Evolutionary conservation across 1,284 basidiomycete species (phyloP), one percentile per base, ranked within the genome.

Genomic region (Ganoderma sinense): DNA sequence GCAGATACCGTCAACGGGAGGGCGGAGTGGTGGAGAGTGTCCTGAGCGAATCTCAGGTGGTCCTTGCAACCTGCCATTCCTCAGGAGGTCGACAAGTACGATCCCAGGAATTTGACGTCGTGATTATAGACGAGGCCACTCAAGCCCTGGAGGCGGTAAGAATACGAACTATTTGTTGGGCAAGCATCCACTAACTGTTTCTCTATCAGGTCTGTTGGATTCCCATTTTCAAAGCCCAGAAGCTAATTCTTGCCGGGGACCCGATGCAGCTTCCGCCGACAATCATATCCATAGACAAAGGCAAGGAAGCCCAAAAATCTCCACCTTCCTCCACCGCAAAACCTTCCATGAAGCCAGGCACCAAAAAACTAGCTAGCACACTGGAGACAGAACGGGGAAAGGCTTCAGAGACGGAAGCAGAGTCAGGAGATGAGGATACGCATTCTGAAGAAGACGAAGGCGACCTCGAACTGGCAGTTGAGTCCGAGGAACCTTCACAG

Each of bases 91-190:
- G 91, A 40, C 95, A 96, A 75, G 82, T 97, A 11, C 87, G 88
- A 51, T 89, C 92, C 70, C 86, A 92, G 70, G 80, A 85, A 2
- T 99, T 98, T 76, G 97, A 99, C 78, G 91, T 96, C 0, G 91
- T 97, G 10, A 93, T 99, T 55, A 96, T 99, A 53, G 97, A 99
- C 75, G 97, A 99, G 82, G 96, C 96, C 0, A 98, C 97, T 0
- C 97, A 99, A 80, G 97, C 96, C 2, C 80, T 98, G n/a, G 97
- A 99, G 82, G 94, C 96, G 10, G 94, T 96, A 77, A 3, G 59
- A 23, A 10, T 5, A 10, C n/a, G 18, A 74, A 82, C 75, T 36
- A 14, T 26, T 10, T 31, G 23, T 23, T 73, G 48, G 48, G 11
- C 26, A 6, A 2, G 23, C 23, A 13, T 40, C 16, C 11, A n/a